Evolutionary conservation across 306 rosid species (phyloP).

Genomic region (Herpetospermum pedunculosum): DNA sequence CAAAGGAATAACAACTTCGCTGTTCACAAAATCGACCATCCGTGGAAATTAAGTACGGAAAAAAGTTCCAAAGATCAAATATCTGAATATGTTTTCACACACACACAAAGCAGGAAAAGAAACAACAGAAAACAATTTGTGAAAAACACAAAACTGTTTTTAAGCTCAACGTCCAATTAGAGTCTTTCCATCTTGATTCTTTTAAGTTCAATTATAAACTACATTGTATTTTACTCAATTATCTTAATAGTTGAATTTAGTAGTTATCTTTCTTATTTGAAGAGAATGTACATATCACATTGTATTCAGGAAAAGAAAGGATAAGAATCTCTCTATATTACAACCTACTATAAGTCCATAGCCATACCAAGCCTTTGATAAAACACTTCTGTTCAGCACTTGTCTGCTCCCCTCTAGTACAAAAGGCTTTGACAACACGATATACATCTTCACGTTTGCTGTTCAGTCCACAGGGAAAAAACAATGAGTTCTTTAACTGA

Average conservation of each 20-base stretch:
- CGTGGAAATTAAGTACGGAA: not conserved
- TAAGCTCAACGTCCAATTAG: not conserved
- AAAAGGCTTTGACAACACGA: slow-evolving; percentile 64
- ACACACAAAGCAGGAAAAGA: not conserved
- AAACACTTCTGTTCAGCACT: slow-evolving; percentile 60
- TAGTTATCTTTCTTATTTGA: not conserved
- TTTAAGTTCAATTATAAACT: not conserved
- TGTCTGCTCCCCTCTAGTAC: slow-evolving; percentile 53
- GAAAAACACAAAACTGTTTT: not conserved
- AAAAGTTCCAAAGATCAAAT: not conserved
- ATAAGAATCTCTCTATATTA: not conserved
- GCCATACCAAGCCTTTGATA: slow-evolving; percentile 60
- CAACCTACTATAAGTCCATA: slow-evolving; percentile 19
- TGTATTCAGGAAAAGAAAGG: not conserved
- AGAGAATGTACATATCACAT: not conserved
- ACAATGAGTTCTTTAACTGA: not conserved
- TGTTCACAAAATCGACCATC: not conserved
- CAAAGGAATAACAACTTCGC: not conserved
- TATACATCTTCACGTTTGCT: slow-evolving; percentile 88
- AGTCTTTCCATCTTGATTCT: not conserved
- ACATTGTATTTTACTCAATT: not conserved
- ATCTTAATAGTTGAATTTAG: not conserved
- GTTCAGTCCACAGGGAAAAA: slow-evolving; percentile 22
- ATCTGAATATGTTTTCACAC: not conserved
- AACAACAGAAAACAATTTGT: not conserved